Conservation (phyloP, 179 eudicot species). For the Kewa caespitosa region DNA sequence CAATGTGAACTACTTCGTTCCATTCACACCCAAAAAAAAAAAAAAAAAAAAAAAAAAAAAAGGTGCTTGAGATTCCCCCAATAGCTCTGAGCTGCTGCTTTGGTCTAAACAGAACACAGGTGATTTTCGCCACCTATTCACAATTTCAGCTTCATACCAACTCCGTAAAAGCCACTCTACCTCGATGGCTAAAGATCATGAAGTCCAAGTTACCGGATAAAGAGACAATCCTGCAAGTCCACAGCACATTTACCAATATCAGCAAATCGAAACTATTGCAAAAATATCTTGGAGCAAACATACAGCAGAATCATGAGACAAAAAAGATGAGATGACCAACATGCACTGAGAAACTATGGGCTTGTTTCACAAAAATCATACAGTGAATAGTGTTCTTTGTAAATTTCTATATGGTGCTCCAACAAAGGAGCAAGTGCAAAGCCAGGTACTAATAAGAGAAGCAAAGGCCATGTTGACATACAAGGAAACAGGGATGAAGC, state of each 20-base stretch:
- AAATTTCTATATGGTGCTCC: background rate
- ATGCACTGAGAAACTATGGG: too few relatives aligned
- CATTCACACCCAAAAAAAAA: too few relatives aligned
- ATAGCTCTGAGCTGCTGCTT: background rate
- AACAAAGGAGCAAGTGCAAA: background rate
- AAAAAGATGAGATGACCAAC: background rate
- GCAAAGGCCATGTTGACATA: too few relatives aligned
- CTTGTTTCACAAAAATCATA: background rate
- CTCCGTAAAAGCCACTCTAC: conserved; percentile 51
- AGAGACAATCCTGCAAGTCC: conserved; percentile 68
- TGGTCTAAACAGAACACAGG: background rate
- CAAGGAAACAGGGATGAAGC: background rate
- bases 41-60: conserved; percentile 1
- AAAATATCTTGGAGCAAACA: background rate
- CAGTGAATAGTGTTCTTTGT: background rate
- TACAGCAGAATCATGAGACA: background rate
- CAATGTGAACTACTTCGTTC: too few relatives aligned
- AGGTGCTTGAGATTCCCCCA: background rate
- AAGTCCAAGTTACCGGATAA: conserved; percentile 74
- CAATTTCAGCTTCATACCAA: conserved; percentile 51
- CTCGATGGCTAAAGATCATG: conserved; percentile 92
- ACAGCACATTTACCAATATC: conserved; percentile 12
- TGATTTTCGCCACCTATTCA: conserved; percentile 1
- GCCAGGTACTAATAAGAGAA: background rate
- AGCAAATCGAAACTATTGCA: background rate